A percentile compares a stretch with the other conserved stretches of the same genome.
phyloP scores from a whole-genome alignment of 2,329 filamentous ascomycete species.

The Aspergillus ruber region DNA sequence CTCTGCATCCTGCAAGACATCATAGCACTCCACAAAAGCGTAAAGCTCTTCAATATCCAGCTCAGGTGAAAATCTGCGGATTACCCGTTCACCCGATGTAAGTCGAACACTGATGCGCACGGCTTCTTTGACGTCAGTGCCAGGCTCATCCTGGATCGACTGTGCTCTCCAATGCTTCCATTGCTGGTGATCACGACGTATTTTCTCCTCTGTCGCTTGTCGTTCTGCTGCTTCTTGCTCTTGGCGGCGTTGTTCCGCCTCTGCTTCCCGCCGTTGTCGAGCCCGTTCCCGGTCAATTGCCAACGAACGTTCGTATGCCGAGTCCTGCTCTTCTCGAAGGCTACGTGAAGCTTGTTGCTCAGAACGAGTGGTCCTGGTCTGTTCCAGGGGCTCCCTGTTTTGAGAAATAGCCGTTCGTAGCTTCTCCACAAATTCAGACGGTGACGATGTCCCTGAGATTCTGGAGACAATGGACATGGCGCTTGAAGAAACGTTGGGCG shows the following conservation, averaged over 20 bases:
- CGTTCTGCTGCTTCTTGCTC: slow-evolving; percentile 62
- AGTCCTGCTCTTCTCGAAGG: slow-evolving; percentile 82
- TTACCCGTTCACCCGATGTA: slow-evolving; percentile 63
- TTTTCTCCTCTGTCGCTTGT: slow-evolving; percentile 55
- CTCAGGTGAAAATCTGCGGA: slow-evolving; percentile 65
- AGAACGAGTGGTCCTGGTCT: slow-evolving; percentile 66
- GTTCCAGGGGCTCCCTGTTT: slow-evolving; percentile 67
- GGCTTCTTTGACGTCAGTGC: slow-evolving; percentile 55
- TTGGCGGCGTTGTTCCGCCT: slow-evolving; percentile 53
- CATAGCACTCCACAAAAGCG: slow-evolving; percentile 90
- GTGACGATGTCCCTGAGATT: slow-evolving; percentile 63
- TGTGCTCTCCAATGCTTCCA: slow-evolving; percentile 78
- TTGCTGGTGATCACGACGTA: slow-evolving; percentile 51
- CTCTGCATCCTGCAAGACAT: slow-evolving; percentile 47
- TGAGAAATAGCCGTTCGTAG: slow-evolving; percentile 66
- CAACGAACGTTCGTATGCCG: slow-evolving; percentile 85
- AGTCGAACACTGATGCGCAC: slow-evolving; percentile 64
- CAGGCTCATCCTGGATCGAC: slow-evolving; percentile 63
- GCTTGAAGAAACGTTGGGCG: slow-evolving; percentile 72
- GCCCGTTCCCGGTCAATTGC: slow-evolving; percentile 82
- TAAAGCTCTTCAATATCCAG: slow-evolving; percentile 81
- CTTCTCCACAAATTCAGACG: slow-evolving; percentile 67
- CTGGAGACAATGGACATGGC: slow-evolving; percentile 87
- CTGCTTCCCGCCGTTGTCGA: slow-evolving; percentile 67
- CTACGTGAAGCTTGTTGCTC: slow-evolving; percentile 76